Conservation (phyloP, 495 filamentous ascomycete species). For the Recurvomyces mirabilis region DNA sequence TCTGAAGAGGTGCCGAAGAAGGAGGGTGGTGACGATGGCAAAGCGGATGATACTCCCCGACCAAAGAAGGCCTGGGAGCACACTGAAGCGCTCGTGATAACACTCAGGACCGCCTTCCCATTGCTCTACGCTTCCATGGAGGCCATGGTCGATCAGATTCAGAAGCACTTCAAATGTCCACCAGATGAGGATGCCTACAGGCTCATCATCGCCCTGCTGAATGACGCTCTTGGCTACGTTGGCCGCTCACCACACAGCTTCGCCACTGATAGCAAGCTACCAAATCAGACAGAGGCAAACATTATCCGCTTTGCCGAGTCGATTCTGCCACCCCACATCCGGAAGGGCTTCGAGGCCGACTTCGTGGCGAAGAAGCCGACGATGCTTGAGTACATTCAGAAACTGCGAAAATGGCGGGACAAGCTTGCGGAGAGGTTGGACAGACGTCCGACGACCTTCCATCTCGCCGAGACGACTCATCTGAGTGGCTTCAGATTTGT, state of each 20-base stretch:
- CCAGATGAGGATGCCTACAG: conserved; percentile 97
- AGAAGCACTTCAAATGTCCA: conserved; percentile 96
- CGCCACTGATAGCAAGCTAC: conserved; percentile 82
- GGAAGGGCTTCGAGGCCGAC: conserved; percentile 88
- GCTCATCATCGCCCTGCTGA: conserved; percentile 91
- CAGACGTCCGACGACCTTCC: conserved; percentile 53
- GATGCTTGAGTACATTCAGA: conserved; percentile 95
- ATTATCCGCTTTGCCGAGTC: conserved; percentile 95
- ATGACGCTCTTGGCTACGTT: conserved; percentile 82
- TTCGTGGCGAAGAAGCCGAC: conserved; percentile 89
- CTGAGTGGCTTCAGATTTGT: conserved; percentile 93
- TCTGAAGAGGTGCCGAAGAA: conserved; percentile 27
- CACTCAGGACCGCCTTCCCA: conserved; percentile 91
- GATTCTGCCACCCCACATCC: conserved; percentile 82
- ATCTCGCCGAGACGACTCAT: conserved; percentile 72
- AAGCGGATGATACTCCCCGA: conserved; percentile 23
- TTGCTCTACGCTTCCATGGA: conserved; percentile 96
- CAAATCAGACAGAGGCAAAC: conserved; percentile 80
- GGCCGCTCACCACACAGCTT: conserved; percentile 76
- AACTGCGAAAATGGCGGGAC: conserved; percentile 88
- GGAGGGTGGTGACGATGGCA: conserved; percentile 30
- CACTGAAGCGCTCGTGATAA: conserved; percentile 86
- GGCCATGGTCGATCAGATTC: conserved; percentile 97
- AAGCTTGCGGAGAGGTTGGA: conserved; percentile 98
- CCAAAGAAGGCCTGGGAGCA: conserved; percentile 86